These are phyloP conservation scores for Gossypium longicalyx DNA, from an alignment of 345 rosid genomes.

Conservation along the genomic window DNA sequence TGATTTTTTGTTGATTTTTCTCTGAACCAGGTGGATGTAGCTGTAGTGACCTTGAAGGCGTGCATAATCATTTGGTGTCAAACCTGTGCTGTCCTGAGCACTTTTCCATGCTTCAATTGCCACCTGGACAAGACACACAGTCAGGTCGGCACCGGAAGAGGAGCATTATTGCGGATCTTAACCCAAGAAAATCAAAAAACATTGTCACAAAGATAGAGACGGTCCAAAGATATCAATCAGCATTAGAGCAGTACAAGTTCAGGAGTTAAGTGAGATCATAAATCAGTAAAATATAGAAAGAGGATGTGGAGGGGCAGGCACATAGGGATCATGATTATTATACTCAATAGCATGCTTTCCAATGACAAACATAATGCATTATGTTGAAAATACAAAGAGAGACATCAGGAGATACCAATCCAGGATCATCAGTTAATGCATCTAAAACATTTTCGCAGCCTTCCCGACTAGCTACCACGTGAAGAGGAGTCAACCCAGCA, in stretches of 20 bases:
- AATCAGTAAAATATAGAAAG: neutral
- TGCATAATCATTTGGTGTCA: conserved; percentile 61
- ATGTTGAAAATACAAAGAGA: neutral
- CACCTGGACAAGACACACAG: conserved; percentile 34
- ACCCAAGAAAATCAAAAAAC: neutral
- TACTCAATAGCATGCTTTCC: neutral
- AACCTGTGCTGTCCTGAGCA: conserved; percentile 47
- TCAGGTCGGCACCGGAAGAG: conserved; percentile 8
- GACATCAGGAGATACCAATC: conserved; percentile 35
- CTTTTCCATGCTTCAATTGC: conserved; percentile 58
- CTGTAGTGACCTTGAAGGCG: conserved; percentile 44
- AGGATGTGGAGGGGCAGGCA: neutral
- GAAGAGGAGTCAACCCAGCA: conserved; percentile 76
- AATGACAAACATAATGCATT: neutral
- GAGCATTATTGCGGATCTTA: neutral
- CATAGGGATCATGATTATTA: neutral
- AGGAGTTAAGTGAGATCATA: neutral
- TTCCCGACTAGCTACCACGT: conserved; percentile 54
- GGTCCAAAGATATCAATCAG: neutral
- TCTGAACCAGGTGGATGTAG: conserved; percentile 50
- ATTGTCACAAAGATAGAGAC: neutral
- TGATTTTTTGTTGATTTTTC: conserved; percentile 38
- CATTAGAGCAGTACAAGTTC: neutral
- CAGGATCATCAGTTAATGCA: conserved; percentile 66
- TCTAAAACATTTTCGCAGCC: conserved; percentile 54